phyloP scores from a whole-genome alignment of 306 rosid genomes.

The Malus domestica region DNA sequence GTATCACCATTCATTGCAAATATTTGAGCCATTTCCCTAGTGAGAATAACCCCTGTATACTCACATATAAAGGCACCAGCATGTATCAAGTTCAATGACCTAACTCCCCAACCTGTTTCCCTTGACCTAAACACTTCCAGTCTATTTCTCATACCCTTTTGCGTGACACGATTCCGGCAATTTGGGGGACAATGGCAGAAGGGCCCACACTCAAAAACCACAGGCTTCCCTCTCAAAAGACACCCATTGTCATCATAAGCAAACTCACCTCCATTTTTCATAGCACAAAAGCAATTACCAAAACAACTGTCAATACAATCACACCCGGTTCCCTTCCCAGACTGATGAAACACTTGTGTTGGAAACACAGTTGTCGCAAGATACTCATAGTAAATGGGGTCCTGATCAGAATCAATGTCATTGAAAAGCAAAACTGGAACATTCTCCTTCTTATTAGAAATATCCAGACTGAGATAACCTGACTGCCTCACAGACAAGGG shows the following conservation, averaged over 20 bases:
- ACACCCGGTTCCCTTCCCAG: constrained; percentile 55
- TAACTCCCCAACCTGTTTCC: constrained; percentile 96
- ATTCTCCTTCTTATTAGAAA: constrained; percentile 53
- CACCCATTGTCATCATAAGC: constrained; percentile 59
- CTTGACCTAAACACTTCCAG: constrained; percentile 82
- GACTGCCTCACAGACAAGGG: constrained; percentile 47
- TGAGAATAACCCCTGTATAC: constrained; percentile 80
- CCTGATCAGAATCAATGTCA: constrained; percentile 61
- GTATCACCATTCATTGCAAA: constrained; percentile 85
- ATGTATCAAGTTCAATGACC: constrained; percentile 88
- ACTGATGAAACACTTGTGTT: constrained; percentile 53
- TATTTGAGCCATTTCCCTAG: constrained; percentile 69
- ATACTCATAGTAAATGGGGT: constrained; percentile 65
- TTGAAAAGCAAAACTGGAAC: constrained; percentile 54
- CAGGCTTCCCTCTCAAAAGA: constrained; percentile 79
- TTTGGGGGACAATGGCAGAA: constrained; percentile 68
- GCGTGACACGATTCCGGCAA: constrained; percentile 74
- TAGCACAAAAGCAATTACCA: constrained; percentile 64
- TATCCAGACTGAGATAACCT: constrained; percentile 56
- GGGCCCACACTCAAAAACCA: constrained; percentile 85
- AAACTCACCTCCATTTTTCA: constrained; percentile 74
- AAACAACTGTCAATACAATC: constrained; percentile 48
- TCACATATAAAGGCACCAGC: constrained; percentile 93
- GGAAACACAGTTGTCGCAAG: constrained; percentile 55
- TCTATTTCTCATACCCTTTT: constrained; percentile 55